Percentiles rank a stretch among this genome's conserved stretches.
These are phyloP conservation scores for Basipetospora sp. DNA, from an alignment of 2,329 filamentous ascomycete species.

Conservation along the genomic window DNA sequence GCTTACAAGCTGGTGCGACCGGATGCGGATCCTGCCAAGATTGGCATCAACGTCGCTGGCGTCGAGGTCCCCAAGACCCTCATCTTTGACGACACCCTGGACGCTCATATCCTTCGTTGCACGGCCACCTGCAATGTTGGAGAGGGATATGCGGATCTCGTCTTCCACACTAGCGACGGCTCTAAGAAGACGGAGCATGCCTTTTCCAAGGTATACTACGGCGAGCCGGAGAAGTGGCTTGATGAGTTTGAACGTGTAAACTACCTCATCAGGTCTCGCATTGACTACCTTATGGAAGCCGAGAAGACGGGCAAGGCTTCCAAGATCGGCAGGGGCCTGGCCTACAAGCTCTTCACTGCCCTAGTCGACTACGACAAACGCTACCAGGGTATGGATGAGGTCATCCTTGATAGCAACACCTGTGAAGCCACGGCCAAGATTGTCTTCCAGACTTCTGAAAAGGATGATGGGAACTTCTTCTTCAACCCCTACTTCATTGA, in stretches of 20 bases:
- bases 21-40: constrained; percentile 32
- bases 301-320: constrained; percentile 52
- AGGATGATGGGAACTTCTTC: constrained; percentile 35
- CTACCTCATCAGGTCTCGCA: constrained; percentile 53
- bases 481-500: constrained; percentile 46
- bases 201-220: constrained; percentile 45
- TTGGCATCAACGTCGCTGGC: constrained; percentile 48
- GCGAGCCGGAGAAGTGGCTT: constrained; percentile 44
- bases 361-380: constrained; percentile 40
- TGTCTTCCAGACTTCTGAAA: constrained; percentile 30
- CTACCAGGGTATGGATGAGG: constrained; percentile 44
- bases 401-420: constrained; percentile 39
- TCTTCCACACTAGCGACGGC: constrained; percentile 46
- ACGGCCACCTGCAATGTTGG: constrained; percentile 45
- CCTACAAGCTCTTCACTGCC: constrained; percentile 54
- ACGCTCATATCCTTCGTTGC: constrained; percentile 45
- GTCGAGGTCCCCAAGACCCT: constrained; percentile 59
- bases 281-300: constrained; percentile 42
- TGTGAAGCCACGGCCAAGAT: constrained; percentile 38
- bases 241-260: constrained; percentile 51
- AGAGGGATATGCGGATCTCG: constrained; percentile 37
- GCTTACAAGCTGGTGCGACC: constrained; percentile 48
- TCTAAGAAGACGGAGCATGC: constrained; percentile 46
- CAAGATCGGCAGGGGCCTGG: constrained; percentile 59
- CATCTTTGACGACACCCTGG: constrained; percentile 35